phyloP scores from a whole-genome alignment of 768 basidiomycete species.

The Daedaleopsis nitida region DNA sequence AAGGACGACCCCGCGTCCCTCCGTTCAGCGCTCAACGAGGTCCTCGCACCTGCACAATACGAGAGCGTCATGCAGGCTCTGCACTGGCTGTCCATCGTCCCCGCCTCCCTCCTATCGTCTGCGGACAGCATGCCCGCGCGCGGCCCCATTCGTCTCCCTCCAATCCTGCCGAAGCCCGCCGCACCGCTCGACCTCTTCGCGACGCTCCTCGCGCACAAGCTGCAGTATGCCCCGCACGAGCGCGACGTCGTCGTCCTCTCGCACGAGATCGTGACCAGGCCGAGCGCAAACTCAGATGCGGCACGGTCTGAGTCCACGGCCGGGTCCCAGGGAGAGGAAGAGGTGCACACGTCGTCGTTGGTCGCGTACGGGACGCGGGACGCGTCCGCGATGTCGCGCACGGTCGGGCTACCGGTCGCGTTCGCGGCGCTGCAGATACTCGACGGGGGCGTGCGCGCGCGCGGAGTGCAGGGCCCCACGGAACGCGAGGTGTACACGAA shows the following conservation, averaged over 20 bases:
- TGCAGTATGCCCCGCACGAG: constrained; percentile 70
- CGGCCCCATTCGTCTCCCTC: constrained; percentile 33
- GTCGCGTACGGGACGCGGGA: constrained; percentile 58
- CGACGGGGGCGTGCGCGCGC: constrained; percentile 50
- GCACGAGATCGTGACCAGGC: constrained; percentile 72
- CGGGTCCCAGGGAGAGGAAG: constrained; percentile 43
- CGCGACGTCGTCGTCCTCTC: constrained; percentile 86
- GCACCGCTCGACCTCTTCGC: constrained; percentile 78
- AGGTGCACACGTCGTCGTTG: constrained; percentile 68
- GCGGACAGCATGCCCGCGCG: too few relatives aligned
- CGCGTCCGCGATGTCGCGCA: constrained; percentile 86
- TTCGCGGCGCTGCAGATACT: constrained; percentile 74
- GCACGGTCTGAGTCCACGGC: too few relatives aligned
- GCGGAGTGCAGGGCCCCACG: constrained; percentile 74
- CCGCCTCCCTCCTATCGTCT: constrained; percentile 14
- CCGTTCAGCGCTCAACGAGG: constrained; percentile 32
- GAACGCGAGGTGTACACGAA: constrained; percentile 59
- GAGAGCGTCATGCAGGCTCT: constrained; percentile 41
- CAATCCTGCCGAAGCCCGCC: constrained; percentile 43
- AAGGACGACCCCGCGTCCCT: constrained; percentile 36
- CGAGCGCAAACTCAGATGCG: too few relatives aligned
- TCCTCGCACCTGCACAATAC: constrained; percentile 26
- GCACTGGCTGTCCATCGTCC: constrained; percentile 47
- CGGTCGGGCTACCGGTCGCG: constrained; percentile 87
- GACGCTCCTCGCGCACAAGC: constrained; percentile 65